A percentile compares a stretch with the other conserved stretches of the same genome.
Evolutionary conservation across 2,329 filamentous ascomycete species (phyloP).

Genomic region (Helotiales sp.): DNA sequence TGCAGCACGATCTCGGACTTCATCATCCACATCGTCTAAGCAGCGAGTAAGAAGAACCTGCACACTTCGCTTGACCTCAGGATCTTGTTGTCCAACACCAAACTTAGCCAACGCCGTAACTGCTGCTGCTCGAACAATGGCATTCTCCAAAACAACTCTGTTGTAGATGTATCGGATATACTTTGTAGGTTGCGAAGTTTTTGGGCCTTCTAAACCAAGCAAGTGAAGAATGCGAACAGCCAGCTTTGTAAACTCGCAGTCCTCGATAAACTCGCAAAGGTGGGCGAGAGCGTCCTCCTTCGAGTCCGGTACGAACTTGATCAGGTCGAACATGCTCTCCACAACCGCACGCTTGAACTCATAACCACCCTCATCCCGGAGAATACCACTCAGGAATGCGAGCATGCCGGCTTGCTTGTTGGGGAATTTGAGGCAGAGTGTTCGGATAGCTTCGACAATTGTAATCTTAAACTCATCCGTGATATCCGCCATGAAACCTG

Average conservation of each 20-base stretch:
- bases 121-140: slow-evolving; percentile 89
- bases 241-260: slow-evolving; percentile 98
- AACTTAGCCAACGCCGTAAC: slow-evolving; percentile 97
- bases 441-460: slow-evolving; percentile 98
- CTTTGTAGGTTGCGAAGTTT: slow-evolving; percentile 93
- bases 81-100: slow-evolving; percentile 92
- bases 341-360: slow-evolving; percentile 98
- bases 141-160: slow-evolving; percentile 94
- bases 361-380: slow-evolving; percentile 95
- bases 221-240: slow-evolving; percentile 94
- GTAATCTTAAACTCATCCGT: slow-evolving; percentile 99
- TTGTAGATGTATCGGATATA: slow-evolving; percentile 99
- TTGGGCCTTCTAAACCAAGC: slow-evolving; percentile 90
- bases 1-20: slow-evolving; percentile 93
- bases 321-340: slow-evolving; percentile 98
- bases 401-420: slow-evolving; percentile 98
- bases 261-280: slow-evolving; percentile 98
- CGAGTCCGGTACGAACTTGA: slow-evolving; percentile 95
- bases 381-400: slow-evolving; percentile 92
- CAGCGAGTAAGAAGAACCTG: slow-evolving; percentile 89
- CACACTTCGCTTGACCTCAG: slow-evolving; percentile 95
- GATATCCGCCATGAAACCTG: slow-evolving; percentile 97
- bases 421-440: slow-evolving; percentile 94
- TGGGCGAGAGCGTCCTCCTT: slow-evolving; percentile 84
- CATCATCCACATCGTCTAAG: slow-evolving; percentile 94